These are phyloP conservation scores for Vitis rupestris DNA, from an alignment of 164 flowering plant species.

Conservation along the genomic window DNA sequence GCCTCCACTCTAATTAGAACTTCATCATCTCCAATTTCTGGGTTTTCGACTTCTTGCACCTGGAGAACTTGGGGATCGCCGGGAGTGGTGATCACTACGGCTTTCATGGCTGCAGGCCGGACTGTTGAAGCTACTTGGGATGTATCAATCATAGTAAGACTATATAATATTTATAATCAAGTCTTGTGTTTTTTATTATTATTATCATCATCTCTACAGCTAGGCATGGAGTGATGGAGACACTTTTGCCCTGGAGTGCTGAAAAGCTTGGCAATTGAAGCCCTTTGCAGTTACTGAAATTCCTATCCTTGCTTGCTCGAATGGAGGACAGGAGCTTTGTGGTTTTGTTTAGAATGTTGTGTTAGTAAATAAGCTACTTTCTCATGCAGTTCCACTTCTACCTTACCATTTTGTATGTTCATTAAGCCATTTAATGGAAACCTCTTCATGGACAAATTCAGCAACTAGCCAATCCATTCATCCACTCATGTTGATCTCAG, in stretches of 20 bases:
- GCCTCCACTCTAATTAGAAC: slow-evolving; percentile 75
- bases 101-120: slow-evolving; percentile 50
- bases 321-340: not conserved
- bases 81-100: slow-evolving; percentile 65
- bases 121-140: too few species aligned
- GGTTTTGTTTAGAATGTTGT: too few species aligned
- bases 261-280: slow-evolving; percentile 64
- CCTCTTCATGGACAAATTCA: too few species aligned
- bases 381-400: too few species aligned
- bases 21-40: slow-evolving; percentile 62
- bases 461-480: too few species aligned
- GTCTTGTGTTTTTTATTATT: too few species aligned
- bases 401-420: too few species aligned
- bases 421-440: too few species aligned
- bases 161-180: too few species aligned
- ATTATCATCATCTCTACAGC: slow-evolving; percentile 15
- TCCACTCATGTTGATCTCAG: too few species aligned
- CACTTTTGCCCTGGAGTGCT: slow-evolving; percentile 44
- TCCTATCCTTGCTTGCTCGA: not conserved
- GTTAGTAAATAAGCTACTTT: too few species aligned
- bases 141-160: too few species aligned
- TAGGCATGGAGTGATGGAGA: slow-evolving; percentile 32
- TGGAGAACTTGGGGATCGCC: slow-evolving; percentile 84
- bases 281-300: slow-evolving; percentile 34
- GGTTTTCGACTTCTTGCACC: slow-evolving; percentile 74